Conservation (phyloP, 2,329 filamentous ascomycete genomes). For the Zymoseptoria pseudotritici region DNA sequence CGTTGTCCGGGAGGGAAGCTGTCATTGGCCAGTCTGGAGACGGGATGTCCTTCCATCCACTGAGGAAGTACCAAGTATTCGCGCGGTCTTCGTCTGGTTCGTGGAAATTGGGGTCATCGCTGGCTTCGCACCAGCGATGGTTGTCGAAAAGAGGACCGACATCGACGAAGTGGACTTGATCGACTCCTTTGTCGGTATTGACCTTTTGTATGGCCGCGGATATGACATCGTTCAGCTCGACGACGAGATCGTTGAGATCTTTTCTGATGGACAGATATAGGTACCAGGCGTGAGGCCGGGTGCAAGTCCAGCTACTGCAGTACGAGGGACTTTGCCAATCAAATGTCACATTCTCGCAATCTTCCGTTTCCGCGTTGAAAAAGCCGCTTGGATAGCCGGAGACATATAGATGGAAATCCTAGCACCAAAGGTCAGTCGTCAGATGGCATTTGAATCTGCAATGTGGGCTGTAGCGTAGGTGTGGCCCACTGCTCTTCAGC, state of each 20-base stretch:
- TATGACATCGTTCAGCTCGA: not conserved
- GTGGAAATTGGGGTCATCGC: not conserved
- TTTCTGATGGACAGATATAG: not conserved
- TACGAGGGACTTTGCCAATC: not conserved
- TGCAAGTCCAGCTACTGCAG: not conserved
- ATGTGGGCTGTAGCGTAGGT: no score
- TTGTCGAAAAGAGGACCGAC: not conserved
- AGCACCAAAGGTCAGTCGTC: no score
- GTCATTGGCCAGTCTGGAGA: no score
- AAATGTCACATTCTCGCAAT: not conserved
- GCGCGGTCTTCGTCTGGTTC: not conserved
- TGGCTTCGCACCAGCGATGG: conserved; percentile 1
- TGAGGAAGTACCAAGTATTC: conserved; percentile 2
- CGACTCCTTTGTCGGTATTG: not conserved
- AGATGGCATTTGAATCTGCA: no score
- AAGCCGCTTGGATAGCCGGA: no score
- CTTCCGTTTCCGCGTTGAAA: no score
- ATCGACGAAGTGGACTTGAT: conserved; percentile 1
- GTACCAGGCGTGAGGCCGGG: not conserved
- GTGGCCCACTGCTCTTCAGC: no score
- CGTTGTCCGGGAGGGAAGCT: no score
- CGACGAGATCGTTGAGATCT: conserved; percentile 1
- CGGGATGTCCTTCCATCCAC: not conserved
- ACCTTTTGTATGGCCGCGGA: not conserved
- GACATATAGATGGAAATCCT: no score